Conservation (phyloP, 1,284 basidiomycete genomes). For the Tilletia caries region DNA sequence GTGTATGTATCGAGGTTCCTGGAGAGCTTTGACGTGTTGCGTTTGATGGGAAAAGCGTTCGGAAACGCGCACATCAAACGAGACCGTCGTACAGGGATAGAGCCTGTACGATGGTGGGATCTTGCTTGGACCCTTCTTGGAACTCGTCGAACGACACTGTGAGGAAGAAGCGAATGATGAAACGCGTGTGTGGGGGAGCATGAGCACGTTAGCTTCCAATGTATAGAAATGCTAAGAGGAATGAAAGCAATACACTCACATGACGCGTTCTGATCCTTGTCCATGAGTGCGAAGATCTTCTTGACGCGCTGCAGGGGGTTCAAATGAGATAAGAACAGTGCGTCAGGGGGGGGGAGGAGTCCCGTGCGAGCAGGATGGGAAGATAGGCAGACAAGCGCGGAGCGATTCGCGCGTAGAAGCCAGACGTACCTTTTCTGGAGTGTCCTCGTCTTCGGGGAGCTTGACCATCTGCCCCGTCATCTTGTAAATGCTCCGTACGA, state of each 20-base stretch:
- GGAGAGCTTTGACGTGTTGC: neutral
- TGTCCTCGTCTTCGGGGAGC: slow-evolving; percentile 94
- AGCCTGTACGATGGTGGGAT: slow-evolving; percentile 52
- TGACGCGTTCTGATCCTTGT: slow-evolving; percentile 51
- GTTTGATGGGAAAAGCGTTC: neutral
- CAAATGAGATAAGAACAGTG: neutral
- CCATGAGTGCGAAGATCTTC: slow-evolving; percentile 53
- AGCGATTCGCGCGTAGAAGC: neutral
- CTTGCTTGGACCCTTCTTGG: slow-evolving; percentile 52
- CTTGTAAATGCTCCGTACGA: slow-evolving; percentile 52
- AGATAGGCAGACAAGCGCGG: neutral
- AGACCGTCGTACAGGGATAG: slow-evolving; percentile 46
- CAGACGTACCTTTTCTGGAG: slow-evolving; percentile 81
- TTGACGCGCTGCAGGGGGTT: slow-evolving; percentile 44
- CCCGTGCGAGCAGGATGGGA: too few species aligned
- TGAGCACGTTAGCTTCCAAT: too few species aligned
- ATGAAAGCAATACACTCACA: too few species aligned
- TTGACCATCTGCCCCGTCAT: slow-evolving; percentile 89
- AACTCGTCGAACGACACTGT: slow-evolving; percentile 52
- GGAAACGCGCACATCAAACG: neutral
- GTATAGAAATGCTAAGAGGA: too few species aligned
- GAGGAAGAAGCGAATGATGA: too few species aligned
- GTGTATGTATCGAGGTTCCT: too few species aligned
- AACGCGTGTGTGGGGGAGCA: neutral
- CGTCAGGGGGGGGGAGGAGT: too few species aligned